Evolutionary conservation across 2,329 filamentous ascomycete species (phyloP).

Genomic region (Scedosporium apiospermum): DNA sequence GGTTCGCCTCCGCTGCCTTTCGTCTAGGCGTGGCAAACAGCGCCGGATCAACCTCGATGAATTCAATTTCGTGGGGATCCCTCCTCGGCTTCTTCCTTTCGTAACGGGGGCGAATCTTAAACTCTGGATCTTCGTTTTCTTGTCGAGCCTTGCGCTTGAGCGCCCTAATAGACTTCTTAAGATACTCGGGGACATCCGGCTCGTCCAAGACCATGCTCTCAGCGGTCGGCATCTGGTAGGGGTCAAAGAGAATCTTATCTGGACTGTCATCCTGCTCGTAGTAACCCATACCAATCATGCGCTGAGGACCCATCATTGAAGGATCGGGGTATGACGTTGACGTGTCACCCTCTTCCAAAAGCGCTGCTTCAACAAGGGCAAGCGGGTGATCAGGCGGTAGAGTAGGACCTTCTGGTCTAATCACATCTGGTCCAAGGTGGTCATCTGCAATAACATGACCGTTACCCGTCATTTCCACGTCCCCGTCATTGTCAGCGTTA

Average conservation of each 20-base stretch:
- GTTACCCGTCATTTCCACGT: background rate
- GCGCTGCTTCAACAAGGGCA: slow-evolving; percentile 12
- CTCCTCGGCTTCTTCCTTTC: slow-evolving; percentile 14
- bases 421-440: background rate
- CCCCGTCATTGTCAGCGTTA: background rate
- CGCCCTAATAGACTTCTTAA: slow-evolving; percentile 44
- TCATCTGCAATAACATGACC: background rate
- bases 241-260: slow-evolving; percentile 50
- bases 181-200: slow-evolving; percentile 40
- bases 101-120: slow-evolving; percentile 24
- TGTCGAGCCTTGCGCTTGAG: slow-evolving; percentile 43
- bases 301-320: slow-evolving; percentile 32
- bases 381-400: slow-evolving; percentile 3
- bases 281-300: slow-evolving; percentile 49
- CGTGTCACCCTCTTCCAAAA: slow-evolving; percentile 16
- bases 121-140: slow-evolving; percentile 47
- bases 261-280: slow-evolving; percentile 49
- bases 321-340: slow-evolving; percentile 38
- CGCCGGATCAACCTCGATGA: slow-evolving; percentile 11
- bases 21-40: slow-evolving; percentile 8
- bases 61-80: slow-evolving; percentile 11
- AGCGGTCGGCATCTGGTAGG: slow-evolving; percentile 42
- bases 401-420: background rate
- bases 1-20: background rate
- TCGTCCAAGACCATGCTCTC: slow-evolving; percentile 33